phyloP scores from a whole-genome alignment of 1,284 basidiomycete species.

The Moniliella sp. region DNA sequence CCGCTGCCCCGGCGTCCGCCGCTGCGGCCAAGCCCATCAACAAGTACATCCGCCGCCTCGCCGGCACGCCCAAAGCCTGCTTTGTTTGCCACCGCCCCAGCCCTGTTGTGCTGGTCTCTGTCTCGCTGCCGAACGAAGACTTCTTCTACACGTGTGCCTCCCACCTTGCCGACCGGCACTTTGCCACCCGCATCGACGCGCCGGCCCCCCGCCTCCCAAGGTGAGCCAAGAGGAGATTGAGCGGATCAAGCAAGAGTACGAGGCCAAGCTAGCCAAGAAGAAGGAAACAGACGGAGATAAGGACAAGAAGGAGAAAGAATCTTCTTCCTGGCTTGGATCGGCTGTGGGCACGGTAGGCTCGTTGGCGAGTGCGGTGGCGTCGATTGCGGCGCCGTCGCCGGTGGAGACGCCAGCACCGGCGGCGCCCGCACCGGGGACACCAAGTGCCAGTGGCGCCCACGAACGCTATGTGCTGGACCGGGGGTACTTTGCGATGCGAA shows the following conservation, averaged over 20 bases:
- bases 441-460: slow-evolving; percentile 1
- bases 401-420: slow-evolving; percentile 4
- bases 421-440: slow-evolving; percentile 6
- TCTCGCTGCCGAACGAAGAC: slow-evolving; percentile 11
- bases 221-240: slow-evolving; percentile 14
- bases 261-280: slow-evolving; percentile 2
- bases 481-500: slow-evolving; percentile 15
- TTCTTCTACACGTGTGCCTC: slow-evolving; percentile 20
- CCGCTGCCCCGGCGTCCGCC: no score
- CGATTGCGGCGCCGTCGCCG: slow-evolving; percentile 1
- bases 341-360: slow-evolving; percentile 2
- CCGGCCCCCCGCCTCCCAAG: slow-evolving; percentile 6
- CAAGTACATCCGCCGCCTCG: slow-evolving; percentile 17
- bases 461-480: slow-evolving; percentile 13
- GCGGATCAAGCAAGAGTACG: slow-evolving; percentile 13
- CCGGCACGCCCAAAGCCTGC: slow-evolving; percentile 13
- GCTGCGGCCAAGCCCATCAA: slow-evolving; percentile 6
- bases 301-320: slow-evolving; percentile 4
- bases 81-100: slow-evolving; percentile 14
- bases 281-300: slow-evolving; percentile 1
- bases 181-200: slow-evolving; percentile 5
- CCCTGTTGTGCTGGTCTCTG: slow-evolving; percentile 15
- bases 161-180: slow-evolving; percentile 15
- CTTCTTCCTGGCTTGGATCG: slow-evolving; percentile 1
- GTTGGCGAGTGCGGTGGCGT: slow-evolving; percentile 1